Evolutionary conservation across 441 rosid species (phyloP), one percentile per base, ranked within the genome.

Genomic region (Croton setiger): DNA sequence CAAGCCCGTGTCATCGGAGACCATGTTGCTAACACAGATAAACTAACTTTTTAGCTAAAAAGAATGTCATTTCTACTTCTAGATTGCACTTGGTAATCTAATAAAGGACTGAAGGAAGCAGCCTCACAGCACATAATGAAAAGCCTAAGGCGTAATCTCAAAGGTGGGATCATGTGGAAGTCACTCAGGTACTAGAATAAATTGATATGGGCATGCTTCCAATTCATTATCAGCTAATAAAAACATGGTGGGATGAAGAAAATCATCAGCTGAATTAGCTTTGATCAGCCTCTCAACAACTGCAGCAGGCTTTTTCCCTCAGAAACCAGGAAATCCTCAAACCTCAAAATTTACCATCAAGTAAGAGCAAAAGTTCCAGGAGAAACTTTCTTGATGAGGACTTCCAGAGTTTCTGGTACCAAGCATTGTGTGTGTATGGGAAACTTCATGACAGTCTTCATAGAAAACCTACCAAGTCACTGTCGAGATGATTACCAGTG

Each of bases 391-490:
- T 37, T 7, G 27, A 35, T n/a, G 23, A 33, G 20, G 56, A 36
- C 33, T n/a, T 47, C 55, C 54, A 7, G 55, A 62, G 23, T 39
- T 13, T 44, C 49, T 18, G 37, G 37, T 12, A 44, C 66, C 47
- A 41, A 21, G 8, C 64, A 60, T 21, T 39, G 14, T 10, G 31
- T 5, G 20, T 23, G 45, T 21, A 23, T 10, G 23, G 6, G 37
- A 44, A 63, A 7, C 13, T 5, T 51, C 45, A 5, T 67, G 41
- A 23, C 6, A 55, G 41, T n/a, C n/a, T n/a, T n/a, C n/a, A n/a
- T n/a, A n/a, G n/a, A 54, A 11, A 67, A 43, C 70, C 20, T 35
- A 67, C 70, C 53, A 41, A 67, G 41, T 54, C n/a, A 55, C 39
- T 33, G 33, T 39, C 39, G 36, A 8, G 36, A 66, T 12, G 62